Evolutionary conservation across 179 eudicot genomes (phyloP), one percentile per base, ranked within the genome.

Genomic region (Silene vulgaris): DNA sequence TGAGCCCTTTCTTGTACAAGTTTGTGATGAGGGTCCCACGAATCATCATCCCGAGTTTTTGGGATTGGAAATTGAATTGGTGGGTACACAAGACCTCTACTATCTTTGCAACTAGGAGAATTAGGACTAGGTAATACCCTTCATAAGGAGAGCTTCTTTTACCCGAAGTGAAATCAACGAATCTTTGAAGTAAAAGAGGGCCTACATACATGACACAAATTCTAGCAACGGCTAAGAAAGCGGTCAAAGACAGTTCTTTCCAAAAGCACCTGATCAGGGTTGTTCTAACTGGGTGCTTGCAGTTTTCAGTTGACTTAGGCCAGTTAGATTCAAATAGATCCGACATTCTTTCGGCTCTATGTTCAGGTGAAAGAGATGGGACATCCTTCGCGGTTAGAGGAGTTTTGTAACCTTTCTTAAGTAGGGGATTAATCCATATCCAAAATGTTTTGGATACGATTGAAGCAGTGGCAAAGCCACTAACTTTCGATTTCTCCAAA

Each of bases 391-490:
- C 74, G 16, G 74, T 84, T 43, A 96, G 84, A 17, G 97, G 93
- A 7, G 85, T 59, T 71, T 80, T 87, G 76, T 87, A 88, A 9
- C 99, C 99, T 86, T 89, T 88, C 8, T 71, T 78, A 35, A 96
- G 83, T 4, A 96, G 64, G n/a, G 99, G 97, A 69, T 89, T 89
- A 86, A 96, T 75, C 99, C 99, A 96, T 9, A 90, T 4, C 92
- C 90, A 96, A 77, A 96, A 88, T 3, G 89, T 70, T 82, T 88
- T 93, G 0, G 99, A 91, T 1, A 86, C n/a, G 12, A 87, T 1
- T 19, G 97, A 89, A 61, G 96, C 96, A 17, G 83, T 73, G 65
- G 97, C 90, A 79, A 71, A 96, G 16, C 84, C 89, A 70, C 81
- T 90, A 3, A 86, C 85, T 54, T 68, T 80, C n/a, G 88, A 66